Evolutionary conservation across 345 rosid genomes (phyloP), one percentile per base, ranked within the genome.

Genomic region (Ricinus communis): DNA sequence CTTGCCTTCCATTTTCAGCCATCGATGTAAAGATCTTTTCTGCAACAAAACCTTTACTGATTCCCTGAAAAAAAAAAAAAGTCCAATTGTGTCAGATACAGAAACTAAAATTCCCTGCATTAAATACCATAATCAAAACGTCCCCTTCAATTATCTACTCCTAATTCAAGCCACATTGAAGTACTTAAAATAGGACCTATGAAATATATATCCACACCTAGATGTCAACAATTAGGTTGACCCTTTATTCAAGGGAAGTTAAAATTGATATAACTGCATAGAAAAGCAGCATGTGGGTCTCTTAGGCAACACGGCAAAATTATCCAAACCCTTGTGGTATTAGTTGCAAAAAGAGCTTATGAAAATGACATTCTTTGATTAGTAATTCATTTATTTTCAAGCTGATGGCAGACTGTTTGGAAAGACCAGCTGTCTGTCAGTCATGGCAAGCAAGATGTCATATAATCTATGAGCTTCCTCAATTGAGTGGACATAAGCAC

Each of bases 11-110:
- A 1, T 43, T 71, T 72, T 68, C 84, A 1, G 84, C 78, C 94
- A 85, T 82, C 40, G 80, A 47, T 28, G 85, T n/a, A 60, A 87
- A 83, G 51, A 89, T 84, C 77, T 80, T 87, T 53, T 87, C 91
- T 2, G 87, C 84, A 27, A 82, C 90, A 51, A 80, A 9, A 57
- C 94, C 94, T 82, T 89, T 89, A 51, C 83, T 89, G 60, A 87
- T 77, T 56, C 88, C 94, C 91, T 89, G 70, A n/a, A 71, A 72
- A n/a, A 64, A 51, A 62, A 24, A 9, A 0, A 2, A 6, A 45
- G n/a, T 40, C 40, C 36, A 59, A 46, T 33, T 62, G 25, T 30
- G 58, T 46, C 24, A 40, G 33, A 22, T 40, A 49, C 43, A 22
- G 14, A 5, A 16, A 3, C 51, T 24, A 24, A 53, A 5, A 38